Evolutionary conservation across 257 asterid species (phyloP).

Genomic region (Scutellaria baicalensis): DNA sequence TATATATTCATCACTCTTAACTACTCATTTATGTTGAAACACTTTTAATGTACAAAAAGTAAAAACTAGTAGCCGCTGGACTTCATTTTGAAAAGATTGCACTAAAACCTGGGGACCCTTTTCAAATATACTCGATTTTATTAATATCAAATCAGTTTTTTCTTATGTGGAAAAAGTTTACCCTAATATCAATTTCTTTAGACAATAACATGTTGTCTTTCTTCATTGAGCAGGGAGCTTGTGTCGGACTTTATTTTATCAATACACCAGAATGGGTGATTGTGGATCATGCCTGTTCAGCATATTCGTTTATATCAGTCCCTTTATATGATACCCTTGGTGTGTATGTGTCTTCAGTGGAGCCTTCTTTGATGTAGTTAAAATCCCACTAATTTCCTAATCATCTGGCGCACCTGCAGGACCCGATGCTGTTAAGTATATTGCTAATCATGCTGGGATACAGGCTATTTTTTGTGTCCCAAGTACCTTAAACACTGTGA

Average conservation of each 20-base stretch:
- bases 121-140: background rate
- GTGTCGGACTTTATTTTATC: constrained; percentile 82
- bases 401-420: constrained; percentile 41
- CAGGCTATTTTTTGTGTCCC: constrained; percentile 88
- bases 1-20: background rate
- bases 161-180: background rate
- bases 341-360: constrained; percentile 35
- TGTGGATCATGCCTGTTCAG: constrained; percentile 92
- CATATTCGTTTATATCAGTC: constrained; percentile 81
- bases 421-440: constrained; percentile 94
- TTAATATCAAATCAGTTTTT: background rate
- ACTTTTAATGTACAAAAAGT: background rate
- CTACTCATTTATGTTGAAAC: background rate
- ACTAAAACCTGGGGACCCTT: background rate
- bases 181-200: background rate
- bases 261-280: constrained; percentile 94
- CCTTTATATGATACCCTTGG: constrained; percentile 98
- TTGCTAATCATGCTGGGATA: constrained; percentile 71
- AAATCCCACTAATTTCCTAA: constrained; percentile 13
- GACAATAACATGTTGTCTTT: constrained; percentile 14
- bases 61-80: background rate
- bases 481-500: constrained; percentile 68
- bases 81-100: background rate
- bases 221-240: constrained; percentile 60
- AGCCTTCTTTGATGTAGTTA: constrained; percentile 15